Base-by-base conservation (phyloP, 805 yeast genomes). In the Candida pseudofarinosa region DNA sequence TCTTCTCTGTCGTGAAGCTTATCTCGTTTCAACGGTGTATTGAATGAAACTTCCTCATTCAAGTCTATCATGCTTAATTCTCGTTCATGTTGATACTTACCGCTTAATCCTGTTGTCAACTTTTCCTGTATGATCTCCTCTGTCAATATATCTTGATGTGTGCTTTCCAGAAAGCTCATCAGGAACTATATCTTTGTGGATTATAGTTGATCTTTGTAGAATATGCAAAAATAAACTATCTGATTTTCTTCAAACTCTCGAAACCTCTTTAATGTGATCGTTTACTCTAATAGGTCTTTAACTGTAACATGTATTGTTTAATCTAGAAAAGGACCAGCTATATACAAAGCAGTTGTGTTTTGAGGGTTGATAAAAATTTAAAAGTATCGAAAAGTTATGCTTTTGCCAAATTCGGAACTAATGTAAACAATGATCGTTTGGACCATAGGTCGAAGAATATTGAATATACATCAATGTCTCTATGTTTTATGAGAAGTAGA, bases 111-210 rank as follows among this genome's bases (percentile, higher is more conserved):
- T 10, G 28, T 23, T 23, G 28, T 23, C 28, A 23, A 23, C 10
- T 10, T 23, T 23, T 23, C 28, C 28, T 23, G 28, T 23, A 23
- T 23, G 28, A 23, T 23, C 15, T 32, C 34, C 23, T 26, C 39
- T 10, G 20, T 31, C 12, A 20, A 12, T 28, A 37, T 26, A 32
- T 39, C 42, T 19, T 41, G 28, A 19, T 40, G 38, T 18, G 43
- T 37, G 41, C 50, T 41, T 41, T 44, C 49, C 19, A 38, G 34
- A 35, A 47, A 48, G 45, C 50, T 43, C 48, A 38, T 42, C 37
- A 23, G 10, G 28, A 10, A 23, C 28, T 6, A 10, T 23, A 23
- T 23, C 28, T 23, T 23, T 7, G 28, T 23, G 28, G 28, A 23
- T 23, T 23, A 23, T 23, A 23, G 10, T 7, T 10, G 10, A 23